Base-by-base conservation (phyloP, 352 stramenopile species). In the Phytophthora kernoviae region DNA sequence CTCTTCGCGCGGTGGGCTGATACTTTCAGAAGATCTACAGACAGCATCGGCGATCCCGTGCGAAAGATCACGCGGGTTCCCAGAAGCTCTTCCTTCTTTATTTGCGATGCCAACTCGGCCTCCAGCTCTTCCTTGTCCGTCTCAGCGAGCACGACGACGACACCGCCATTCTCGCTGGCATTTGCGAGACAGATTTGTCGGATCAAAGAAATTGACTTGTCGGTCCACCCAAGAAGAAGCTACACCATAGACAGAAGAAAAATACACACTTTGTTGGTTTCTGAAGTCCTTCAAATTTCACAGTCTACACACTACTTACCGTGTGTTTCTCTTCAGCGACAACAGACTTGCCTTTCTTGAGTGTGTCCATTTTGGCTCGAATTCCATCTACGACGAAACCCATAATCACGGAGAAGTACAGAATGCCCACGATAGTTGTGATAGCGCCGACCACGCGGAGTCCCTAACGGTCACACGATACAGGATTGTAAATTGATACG, bases 321-420 rank as follows among this genome's bases (percentile, higher is more conserved):
- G 88, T 95, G 68, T 97, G 90, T 14, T 77, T 75, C 6, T 79
- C 55, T 54, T 96, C 90, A 0, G 91, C 83, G 1, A 97, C 79
- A 37, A 86, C 79, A 15, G 75, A 90, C 26, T 91, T 91, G 15
- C 90, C 90, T 70, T 94, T 93, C 54, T 96, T 96, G 4, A 97
- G 54, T 36, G 77, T 89, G 48, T 96, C 87, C 66, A 96, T 91
- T 54, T 94, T 92, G 5, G 84, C 87, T 17, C 79, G 83, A 74
- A 97, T 95, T 10, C 68, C 80, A 37, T 96, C 88, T 11, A 93
- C 87, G 4, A 96, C 84, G 30, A 96, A 96, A 24, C 88, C 90
- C 75, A 96, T 91, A 54, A 96, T 94, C 11, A 96, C 83, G 15
- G 87, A 92, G 50, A 96, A 95, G 56, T 96, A 91, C 14, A 97